These are phyloP conservation scores for Vigna trinervia DNA, from an alignment of 306 rosid genomes.

Conservation along the genomic window DNA sequence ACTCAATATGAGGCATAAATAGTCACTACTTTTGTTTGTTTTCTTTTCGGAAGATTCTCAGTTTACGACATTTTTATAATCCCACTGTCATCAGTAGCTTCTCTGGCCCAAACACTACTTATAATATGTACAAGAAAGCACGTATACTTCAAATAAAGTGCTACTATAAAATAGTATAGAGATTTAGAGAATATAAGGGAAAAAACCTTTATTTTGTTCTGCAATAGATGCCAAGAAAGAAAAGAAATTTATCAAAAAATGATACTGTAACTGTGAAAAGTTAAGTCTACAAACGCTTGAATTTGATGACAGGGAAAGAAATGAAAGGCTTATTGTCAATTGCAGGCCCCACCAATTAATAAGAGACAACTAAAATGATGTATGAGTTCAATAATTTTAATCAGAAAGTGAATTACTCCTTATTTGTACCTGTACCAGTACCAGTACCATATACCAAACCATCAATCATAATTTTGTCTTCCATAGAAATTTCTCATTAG, in stretches of 20 bases:
- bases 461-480: constrained; percentile 20
- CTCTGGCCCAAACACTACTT: constrained; percentile 5
- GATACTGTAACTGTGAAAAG: neutral
- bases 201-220: too few relatives aligned
- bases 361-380: constrained; percentile 27
- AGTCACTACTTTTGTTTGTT: constrained; percentile 24
- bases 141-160: too few relatives aligned
- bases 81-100: constrained; percentile 36
- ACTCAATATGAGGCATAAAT: constrained; percentile 4
- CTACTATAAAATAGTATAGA: too few relatives aligned
- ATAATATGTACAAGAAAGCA: too few relatives aligned
- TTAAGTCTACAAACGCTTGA: neutral
- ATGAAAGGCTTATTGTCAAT: constrained; percentile 20
- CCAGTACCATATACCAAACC: neutral
- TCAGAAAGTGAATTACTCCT: constrained; percentile 1
- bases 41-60: constrained; percentile 29
- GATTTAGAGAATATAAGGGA: too few relatives aligned
- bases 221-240: too few relatives aligned
- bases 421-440: neutral
- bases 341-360: constrained; percentile 27
- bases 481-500: too few relatives aligned
- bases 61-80: constrained; percentile 6
- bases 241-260: too few relatives aligned
- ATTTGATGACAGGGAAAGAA: neutral
- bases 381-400: constrained; percentile 29